Evolutionary conservation across 1,284 basidiomycete species (phyloP), one percentile per base, ranked within the genome.

Genomic region (Veloboletus limbatus): DNA sequence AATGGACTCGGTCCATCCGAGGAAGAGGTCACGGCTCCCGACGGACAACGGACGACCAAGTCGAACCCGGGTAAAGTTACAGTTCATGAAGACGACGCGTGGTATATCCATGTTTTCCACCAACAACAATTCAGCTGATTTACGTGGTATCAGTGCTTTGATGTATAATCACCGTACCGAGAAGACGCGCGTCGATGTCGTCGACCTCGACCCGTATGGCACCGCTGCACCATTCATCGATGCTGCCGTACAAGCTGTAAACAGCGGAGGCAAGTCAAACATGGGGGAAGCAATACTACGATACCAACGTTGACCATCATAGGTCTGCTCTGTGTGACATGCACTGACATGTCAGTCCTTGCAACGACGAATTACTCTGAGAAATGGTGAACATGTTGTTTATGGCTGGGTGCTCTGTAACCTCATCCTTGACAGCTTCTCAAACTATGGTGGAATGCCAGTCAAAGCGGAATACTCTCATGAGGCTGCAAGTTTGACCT

Each of bases 181-280:
- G 32, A 75, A 75, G 32, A 72, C 78, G 10, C 83, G 87, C 6
- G 95, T 97, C 28, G 94, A 99, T 55, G 91, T 94, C 25, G 85
- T 99, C 17, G 97, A 99, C 65, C 77, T 99, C 14, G 96, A 99
- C 64, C 97, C 97, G 0, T 99, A 99, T 63, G 97, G 97, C 1
- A 96, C 93, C 6, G 97, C 97, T 1, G 88, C 93, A 3, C 94
- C 95, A 1, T 99, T 99, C 67, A 84, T 99, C 25, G 97, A 99
- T 59, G 87, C 86, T n/a, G 93, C 96, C 0, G 85, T 99, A n/a
- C 93, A 97, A 59, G 83, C 82, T 45, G 77, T 98, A 3, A 79
- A 81, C 20, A 94, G 97, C 56, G 92, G 88, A 61, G 94, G 92
- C 85, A 73, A 56, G 54, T 54, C 17, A 17, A 6, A 26, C 17